Conservation (phyloP, 73 alveolate species). For the Paramecium bursaria region DNA sequence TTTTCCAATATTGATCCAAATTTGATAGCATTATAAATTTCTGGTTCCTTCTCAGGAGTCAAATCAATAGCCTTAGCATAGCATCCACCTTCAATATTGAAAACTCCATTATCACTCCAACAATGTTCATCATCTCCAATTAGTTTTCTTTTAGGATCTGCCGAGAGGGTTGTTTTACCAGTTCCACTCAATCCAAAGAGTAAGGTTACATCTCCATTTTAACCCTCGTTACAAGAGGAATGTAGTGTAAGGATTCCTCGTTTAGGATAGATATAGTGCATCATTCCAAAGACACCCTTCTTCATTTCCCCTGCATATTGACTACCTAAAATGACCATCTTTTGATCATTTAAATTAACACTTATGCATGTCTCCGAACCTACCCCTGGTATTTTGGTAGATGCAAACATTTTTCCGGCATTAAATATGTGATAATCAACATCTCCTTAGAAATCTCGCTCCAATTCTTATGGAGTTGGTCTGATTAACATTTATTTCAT, state of each 20-base stretch:
- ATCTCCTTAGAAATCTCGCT: constrained; percentile 70
- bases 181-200: constrained; percentile 98
- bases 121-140: constrained; percentile 98
- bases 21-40: constrained; percentile 88
- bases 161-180: constrained; percentile 95
- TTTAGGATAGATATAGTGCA: constrained; percentile 91
- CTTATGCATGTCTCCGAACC: constrained; percentile 88
- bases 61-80: constrained; percentile 91
- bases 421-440: constrained; percentile 84
- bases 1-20: constrained; percentile 92
- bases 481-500: constrained; percentile 96
- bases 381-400: constrained; percentile 85
- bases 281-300: constrained; percentile 93
- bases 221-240: constrained; percentile 90
- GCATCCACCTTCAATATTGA: constrained; percentile 98
- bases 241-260: constrained; percentile 93
- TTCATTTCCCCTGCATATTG: constrained; percentile 98
- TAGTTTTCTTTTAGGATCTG: constrained; percentile 91
- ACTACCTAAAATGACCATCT: constrained; percentile 92
- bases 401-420: constrained; percentile 95
- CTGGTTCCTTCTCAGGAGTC: constrained; percentile 94
- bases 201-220: constrained; percentile 89
- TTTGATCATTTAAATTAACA: constrained; percentile 82
- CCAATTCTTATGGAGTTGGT: constrained; percentile 83
- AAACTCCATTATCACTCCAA: constrained; percentile 95